Evolutionary conservation across 2,329 filamentous ascomycete genomes (phyloP), one percentile per base, ranked within the genome.

Genomic region (Daldinia eschscholtzii): DNA sequence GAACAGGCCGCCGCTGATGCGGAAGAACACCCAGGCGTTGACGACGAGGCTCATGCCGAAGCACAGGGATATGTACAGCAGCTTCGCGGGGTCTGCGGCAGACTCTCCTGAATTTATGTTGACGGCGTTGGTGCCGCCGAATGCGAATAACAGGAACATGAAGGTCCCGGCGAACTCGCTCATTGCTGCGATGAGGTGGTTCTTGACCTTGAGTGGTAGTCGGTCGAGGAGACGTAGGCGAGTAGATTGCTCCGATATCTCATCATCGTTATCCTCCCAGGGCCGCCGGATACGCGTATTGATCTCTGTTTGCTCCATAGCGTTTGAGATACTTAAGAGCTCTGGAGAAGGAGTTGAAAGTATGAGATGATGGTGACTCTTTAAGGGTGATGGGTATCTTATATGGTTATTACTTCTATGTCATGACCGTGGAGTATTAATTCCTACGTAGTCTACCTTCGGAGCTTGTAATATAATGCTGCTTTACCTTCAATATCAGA

Each of bases 21-120:
- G 76, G 70, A 79, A 84, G 75, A 83, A 84, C n/a, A 81, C 76
- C 81, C 81, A 84, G 5, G 79, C 81, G 60, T 82, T 83, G 52
- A 82, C 80, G 0, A 76, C 75, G 18, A 83, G 76, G 53, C 77
- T 79, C 60, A 81, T 76, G 48, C 80, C 80, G 62, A 82, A 82
- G 50, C 73, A 75, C 6, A 81, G 65, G 15, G 76, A 76, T 28
- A 81, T 79, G 55, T 76, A 81, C 18, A 81, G 70, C 44, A 82
- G 69, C 53, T 71, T 70, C 12, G 76, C 68, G 15, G 71, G 62
- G 33, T 76, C 69, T 0, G 72, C 72, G 0, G 72, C 50, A 3
- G 71, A 55, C n/a, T 72, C 66, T 20, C 60, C 61, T 10, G 72
- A 65, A 1, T 72, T 72, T 23, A 67, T 65, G 61, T 80, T 80